Percentiles rank a stretch among this genome's conserved stretches.
phyloP scores from a whole-genome alignment of 192 early-diverging fungal genomes.

The Irineochytrium annulatum region DNA sequence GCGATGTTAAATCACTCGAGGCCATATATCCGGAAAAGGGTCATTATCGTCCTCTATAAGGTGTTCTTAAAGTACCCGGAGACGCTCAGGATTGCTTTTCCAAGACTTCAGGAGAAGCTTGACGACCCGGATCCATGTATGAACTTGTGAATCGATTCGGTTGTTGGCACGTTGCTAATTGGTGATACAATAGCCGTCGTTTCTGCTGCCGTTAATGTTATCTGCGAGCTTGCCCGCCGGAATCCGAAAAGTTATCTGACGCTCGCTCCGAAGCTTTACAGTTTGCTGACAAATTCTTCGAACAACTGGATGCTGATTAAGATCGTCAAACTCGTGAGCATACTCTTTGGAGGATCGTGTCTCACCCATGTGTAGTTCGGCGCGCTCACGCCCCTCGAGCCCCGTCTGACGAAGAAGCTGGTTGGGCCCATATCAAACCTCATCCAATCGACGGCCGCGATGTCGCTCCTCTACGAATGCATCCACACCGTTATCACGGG shows the following conservation, averaged over 20 bases:
- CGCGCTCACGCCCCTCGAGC: conserved; percentile 85
- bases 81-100: conserved; percentile 74
- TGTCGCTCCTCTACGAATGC: conserved; percentile 98
- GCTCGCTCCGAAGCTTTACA: conserved; percentile 91
- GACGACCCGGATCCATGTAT: conserved; percentile 89
- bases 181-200: conserved; percentile 65
- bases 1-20: conserved; percentile 89
- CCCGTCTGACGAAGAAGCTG: conserved; percentile 86
- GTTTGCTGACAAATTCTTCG: conserved; percentile 76
- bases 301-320: conserved; percentile 99
- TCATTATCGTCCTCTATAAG: conserved; percentile 81
- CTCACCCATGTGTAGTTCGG: conserved; percentile 67
- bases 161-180: conserved; percentile 9
- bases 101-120: conserved; percentile 77
- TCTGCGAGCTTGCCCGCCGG: conserved; percentile 90
- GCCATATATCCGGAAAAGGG: conserved; percentile 90
- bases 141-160: too few species aligned
- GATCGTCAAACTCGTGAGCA: conserved; percentile 86
- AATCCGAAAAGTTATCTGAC: conserved; percentile 93
- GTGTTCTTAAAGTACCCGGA: conserved; percentile 90
- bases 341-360: not conserved
- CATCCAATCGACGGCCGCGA: conserved; percentile 84
- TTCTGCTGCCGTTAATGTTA: conserved; percentile 87
- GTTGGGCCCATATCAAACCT: conserved; percentile 76
- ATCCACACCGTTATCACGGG: conserved; percentile 90